phyloP scores from a whole-genome alignment of 2,329 filamentous ascomycete genomes.

The Curvularia sp. region DNA sequence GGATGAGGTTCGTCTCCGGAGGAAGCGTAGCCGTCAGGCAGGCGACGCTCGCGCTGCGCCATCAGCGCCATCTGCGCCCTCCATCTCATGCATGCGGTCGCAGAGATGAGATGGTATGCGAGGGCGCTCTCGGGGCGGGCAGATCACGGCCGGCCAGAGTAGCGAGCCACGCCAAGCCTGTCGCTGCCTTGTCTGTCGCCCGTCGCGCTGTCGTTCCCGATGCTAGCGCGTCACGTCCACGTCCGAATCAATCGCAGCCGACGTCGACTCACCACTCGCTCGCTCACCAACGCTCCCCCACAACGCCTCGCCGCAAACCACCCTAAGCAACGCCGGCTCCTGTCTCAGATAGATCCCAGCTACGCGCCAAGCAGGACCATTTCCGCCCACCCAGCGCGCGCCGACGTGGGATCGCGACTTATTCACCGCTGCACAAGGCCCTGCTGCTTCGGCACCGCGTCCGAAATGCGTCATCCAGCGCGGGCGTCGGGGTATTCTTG shows the following conservation, averaged over 20 bases:
- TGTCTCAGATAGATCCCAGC: conserved; percentile 25
- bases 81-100: conserved; percentile 35
- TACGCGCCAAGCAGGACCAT: conserved; percentile 6
- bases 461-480: conserved; percentile 42
- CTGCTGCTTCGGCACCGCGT: conserved; percentile 33
- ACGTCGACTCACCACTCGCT: conserved; percentile 1
- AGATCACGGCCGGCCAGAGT: conserved; percentile 35
- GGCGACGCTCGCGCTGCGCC: conserved; percentile 17
- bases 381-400: conserved; percentile 20
- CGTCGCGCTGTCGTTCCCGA: conserved; percentile 12
- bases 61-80: conserved; percentile 20
- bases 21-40: conserved; percentile 13
- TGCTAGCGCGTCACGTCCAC: conserved; percentile 15
- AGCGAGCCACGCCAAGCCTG: conserved; percentile 28
- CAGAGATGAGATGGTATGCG: conserved; percentile 35
- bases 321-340: conserved; percentile 9
- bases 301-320: conserved; percentile 10
- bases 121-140: conserved; percentile 32
- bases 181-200: conserved; percentile 2
- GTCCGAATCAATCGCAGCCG: conserved; percentile 5
- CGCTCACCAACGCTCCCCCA: conserved; percentile 3
- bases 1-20: conserved; percentile 4
- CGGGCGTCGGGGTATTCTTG: conserved; percentile 40
- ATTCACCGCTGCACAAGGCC: conserved; percentile 29
- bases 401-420: conserved; percentile 18